Percentiles rank a stretch among this genome's conserved stretches.
Evolutionary conservation across 2,329 filamentous ascomycete species (phyloP).

Genomic region (Neurospora sp.): DNA sequence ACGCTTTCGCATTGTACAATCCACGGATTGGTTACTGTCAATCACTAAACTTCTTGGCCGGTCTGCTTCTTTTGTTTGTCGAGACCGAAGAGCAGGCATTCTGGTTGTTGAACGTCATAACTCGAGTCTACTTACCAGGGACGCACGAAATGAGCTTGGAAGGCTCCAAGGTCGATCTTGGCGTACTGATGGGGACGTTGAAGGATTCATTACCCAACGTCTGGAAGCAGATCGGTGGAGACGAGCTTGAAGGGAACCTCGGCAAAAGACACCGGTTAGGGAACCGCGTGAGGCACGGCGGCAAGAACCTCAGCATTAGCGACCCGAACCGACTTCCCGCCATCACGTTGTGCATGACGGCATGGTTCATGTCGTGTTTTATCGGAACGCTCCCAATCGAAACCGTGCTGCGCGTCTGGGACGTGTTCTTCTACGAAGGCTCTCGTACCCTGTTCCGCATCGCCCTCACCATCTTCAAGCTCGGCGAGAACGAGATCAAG

Average conservation of each 20-base stretch:
- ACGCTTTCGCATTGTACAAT: conserved; percentile 85
- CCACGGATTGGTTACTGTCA: conserved; percentile 92
- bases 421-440: conserved; percentile 91
- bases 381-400: conserved; percentile 89
- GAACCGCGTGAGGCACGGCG: conserved; percentile 18
- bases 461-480: conserved; percentile 82
- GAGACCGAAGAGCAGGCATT: conserved; percentile 83
- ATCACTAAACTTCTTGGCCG: conserved; percentile 88
- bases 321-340: conserved; percentile 58
- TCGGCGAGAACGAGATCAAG: conserved; percentile 71
- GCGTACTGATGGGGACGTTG: conserved; percentile 81
- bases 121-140: conserved; percentile 75
- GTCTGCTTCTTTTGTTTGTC: conserved; percentile 80
- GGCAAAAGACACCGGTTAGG: conserved; percentile 24
- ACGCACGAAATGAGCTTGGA: conserved; percentile 87
- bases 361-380: conserved; percentile 97
- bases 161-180: conserved; percentile 86
- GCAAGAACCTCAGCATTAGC: conserved; percentile 26
- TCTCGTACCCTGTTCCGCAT: conserved; percentile 90
- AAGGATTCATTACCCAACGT: conserved; percentile 72
- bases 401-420: conserved; percentile 86
- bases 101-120: conserved; percentile 88
- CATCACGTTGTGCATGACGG: conserved; percentile 84
- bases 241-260: conserved; percentile 50
- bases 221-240: conserved; percentile 76